These are phyloP conservation scores for Cucumis cinereus DNA, from an alignment of 306 rosid genomes.

Conservation along the genomic window DNA sequence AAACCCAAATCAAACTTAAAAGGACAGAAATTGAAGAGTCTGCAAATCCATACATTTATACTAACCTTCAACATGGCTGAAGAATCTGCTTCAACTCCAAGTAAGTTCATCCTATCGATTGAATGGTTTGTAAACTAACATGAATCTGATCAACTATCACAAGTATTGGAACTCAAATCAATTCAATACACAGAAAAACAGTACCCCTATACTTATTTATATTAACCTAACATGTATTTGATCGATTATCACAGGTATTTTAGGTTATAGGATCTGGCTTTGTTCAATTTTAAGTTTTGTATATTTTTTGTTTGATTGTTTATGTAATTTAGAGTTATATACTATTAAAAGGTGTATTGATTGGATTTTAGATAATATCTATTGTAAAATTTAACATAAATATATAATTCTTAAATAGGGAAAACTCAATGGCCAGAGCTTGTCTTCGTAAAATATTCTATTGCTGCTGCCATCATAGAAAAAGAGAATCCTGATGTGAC, in stretches of 20 bases:
- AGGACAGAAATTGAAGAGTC: not conserved
- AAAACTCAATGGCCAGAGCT: not conserved
- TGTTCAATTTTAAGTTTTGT: not conserved
- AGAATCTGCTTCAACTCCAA: not conserved
- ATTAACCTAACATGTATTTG: too few relatives aligned
- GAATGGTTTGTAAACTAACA: too few relatives aligned
- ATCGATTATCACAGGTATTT: too few relatives aligned
- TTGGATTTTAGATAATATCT: not conserved
- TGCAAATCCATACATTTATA: not conserved
- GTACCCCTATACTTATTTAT: too few relatives aligned
- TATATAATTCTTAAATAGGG: not conserved
- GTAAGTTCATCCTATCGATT: not conserved
- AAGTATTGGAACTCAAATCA: too few relatives aligned
- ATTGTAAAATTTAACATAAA: not conserved
- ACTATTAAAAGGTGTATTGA: not conserved
- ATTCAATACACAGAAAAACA: too few relatives aligned
- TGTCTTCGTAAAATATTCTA: not conserved
- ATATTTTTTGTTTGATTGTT: not conserved
- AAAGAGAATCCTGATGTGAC: not conserved
- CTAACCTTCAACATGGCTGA: not conserved
- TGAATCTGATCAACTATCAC: too few relatives aligned
- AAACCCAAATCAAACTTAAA: not conserved
- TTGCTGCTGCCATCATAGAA: not conserved
- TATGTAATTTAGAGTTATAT: too few relatives aligned
- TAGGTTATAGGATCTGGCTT: not conserved